phyloP scores from a whole-genome alignment of 1,139 yeast species.

The Diutina pseudorugosa region DNA sequence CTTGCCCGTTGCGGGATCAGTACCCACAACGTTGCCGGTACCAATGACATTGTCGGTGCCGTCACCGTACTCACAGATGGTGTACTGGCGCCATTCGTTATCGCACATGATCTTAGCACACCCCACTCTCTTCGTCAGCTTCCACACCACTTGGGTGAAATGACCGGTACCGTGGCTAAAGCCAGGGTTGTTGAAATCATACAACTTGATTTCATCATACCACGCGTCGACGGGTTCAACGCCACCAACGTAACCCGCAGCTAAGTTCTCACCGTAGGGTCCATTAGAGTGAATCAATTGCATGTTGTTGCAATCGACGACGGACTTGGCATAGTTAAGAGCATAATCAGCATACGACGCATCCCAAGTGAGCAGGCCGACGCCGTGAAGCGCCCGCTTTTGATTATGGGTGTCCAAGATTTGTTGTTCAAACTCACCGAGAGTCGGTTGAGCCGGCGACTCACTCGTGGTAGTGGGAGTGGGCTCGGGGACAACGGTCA shows the following conservation, averaged over 20 bases:
- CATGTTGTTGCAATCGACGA: conserved; percentile 41
- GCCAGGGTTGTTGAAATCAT: conserved; percentile 36
- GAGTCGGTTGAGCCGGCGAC: conserved; percentile 8
- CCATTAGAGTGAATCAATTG: conserved; percentile 38
- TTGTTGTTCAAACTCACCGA: conserved; percentile 16
- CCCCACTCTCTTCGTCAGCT: conserved; percentile 39
- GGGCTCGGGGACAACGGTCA: conserved; percentile 6
- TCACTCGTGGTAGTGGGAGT: conserved; percentile 9
- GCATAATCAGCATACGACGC: conserved; percentile 34
- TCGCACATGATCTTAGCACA: conserved; percentile 48
- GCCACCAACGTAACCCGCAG: conserved; percentile 37
- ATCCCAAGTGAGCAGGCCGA: conserved; percentile 37
- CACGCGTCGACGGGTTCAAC: conserved; percentile 48
- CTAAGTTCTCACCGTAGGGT: conserved; percentile 50
- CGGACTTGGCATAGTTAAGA: conserved; percentile 27
- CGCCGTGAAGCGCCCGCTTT: conserved; percentile 43
- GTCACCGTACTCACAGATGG: conserved; percentile 49
- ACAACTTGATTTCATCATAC: conserved; percentile 48
- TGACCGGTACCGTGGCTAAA: conserved; percentile 40
- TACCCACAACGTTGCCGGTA: conserved; percentile 43
- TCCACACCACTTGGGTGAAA: conserved; percentile 66
- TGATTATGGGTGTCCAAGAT: conserved; percentile 39
- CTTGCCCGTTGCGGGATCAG: conserved; percentile 18
- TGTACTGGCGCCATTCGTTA: conserved; percentile 40
- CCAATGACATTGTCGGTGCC: neutral